A percentile compares a stretch with the other conserved stretches of the same genome.
Conservation (phyloP, 441 rosid species). For the Dalechampia spathulata region DNA sequence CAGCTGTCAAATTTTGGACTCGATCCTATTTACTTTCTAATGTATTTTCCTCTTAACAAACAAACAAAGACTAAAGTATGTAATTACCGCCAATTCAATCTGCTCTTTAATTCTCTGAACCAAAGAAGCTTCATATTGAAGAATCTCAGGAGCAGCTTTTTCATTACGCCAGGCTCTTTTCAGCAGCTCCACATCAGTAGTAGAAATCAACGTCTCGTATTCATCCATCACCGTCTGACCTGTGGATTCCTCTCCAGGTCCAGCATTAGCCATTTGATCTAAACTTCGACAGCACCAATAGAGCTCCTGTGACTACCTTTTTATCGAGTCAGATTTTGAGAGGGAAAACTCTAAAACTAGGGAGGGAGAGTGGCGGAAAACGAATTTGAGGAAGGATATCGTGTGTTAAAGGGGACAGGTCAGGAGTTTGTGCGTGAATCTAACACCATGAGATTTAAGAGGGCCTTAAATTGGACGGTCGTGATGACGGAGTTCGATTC, state of each 20-base stretch:
- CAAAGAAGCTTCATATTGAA: conserved; percentile 37
- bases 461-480: conserved; percentile 5
- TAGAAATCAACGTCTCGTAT: conserved; percentile 40
- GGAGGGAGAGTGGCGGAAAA: background rate
- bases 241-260: conserved; percentile 20
- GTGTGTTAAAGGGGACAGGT: conserved; percentile 12
- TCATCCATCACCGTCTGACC: conserved; percentile 26
- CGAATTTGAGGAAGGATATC: background rate
- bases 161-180: conserved; percentile 63
- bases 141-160: conserved; percentile 72
- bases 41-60: no score
- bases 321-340: no score
- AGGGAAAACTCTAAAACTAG: no score
- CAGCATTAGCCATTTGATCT: conserved; percentile 27
- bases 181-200: conserved; percentile 51
- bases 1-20: no score
- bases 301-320: no score
- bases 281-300: no score
- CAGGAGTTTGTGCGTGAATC: conserved; percentile 37
- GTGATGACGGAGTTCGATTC: conserved; percentile 22
- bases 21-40: no score
- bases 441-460: conserved; percentile 9
- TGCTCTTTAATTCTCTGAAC: conserved; percentile 55
- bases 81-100: conserved; percentile 53
- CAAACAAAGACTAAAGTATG: no score